Conservation (phyloP, 495 filamentous ascomycete species). For the Podospora pseudocomata region DNA sequence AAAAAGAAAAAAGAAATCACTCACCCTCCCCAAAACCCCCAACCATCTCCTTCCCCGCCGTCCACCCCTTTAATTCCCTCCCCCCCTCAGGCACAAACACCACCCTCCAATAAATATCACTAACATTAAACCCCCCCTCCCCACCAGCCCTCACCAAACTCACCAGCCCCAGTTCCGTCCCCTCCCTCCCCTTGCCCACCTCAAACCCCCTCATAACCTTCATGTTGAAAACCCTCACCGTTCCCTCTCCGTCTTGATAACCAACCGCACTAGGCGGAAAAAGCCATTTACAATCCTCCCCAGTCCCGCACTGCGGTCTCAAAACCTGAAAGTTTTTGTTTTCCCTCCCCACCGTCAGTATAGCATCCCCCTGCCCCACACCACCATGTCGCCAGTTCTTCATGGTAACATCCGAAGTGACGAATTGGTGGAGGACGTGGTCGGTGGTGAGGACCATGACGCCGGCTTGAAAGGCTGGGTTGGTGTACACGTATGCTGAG, state of each 20-base stretch:
- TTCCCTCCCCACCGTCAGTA: not conserved
- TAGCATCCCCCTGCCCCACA: not conserved
- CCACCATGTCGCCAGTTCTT: not conserved
- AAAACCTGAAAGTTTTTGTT: not conserved
- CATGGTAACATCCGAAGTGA: not conserved
- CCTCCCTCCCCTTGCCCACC: not conserved
- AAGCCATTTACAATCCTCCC: not conserved
- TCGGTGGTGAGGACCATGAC: not conserved
- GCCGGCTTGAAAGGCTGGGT: not conserved
- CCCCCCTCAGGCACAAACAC: not conserved
- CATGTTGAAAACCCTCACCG: not conserved
- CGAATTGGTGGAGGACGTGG: not conserved
- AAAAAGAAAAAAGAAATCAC: not conserved
- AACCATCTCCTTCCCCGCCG: not conserved
- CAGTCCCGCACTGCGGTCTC: slow-evolving; percentile 1
- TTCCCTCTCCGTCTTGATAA: not conserved
- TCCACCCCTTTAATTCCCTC: not conserved
- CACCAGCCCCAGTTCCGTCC: not conserved
- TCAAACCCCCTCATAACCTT: not conserved
- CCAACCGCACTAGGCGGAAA: not conserved
- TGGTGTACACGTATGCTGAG: not conserved
- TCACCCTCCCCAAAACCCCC: not conserved
- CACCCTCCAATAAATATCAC: not conserved
- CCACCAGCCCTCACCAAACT: not conserved
- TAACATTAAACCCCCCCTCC: not conserved